Conservation (phyloP, 257 asterid species). For the Capsicum chinense region DNA sequence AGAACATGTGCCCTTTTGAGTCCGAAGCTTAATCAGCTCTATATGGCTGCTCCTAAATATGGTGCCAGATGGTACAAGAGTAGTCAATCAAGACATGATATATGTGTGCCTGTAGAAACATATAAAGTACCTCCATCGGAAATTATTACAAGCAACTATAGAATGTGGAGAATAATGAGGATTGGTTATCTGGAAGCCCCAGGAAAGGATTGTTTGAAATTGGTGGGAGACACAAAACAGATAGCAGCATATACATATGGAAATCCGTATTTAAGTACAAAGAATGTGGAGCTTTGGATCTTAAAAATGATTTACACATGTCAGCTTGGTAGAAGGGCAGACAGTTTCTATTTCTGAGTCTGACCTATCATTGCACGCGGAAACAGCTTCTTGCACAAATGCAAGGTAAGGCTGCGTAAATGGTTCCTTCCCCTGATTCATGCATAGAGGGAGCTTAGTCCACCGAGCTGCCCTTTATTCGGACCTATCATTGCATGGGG, state of each 20-base stretch:
- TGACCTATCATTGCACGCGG: slow-evolving; percentile 2
- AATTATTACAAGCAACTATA: background rate
- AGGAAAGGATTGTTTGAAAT: slow-evolving; percentile 18
- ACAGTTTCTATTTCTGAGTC: background rate
- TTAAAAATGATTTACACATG: background rate
- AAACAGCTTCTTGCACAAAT: background rate
- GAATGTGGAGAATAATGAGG: slow-evolving; percentile 16
- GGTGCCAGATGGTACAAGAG: slow-evolving; percentile 3
- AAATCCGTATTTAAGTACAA: background rate
- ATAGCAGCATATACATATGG: slow-evolving; percentile 2
- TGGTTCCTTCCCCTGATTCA: background rate
- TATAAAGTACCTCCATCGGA: no score
- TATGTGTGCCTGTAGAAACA: background rate
- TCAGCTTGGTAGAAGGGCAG: background rate
- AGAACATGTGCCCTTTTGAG: slow-evolving; percentile 8
- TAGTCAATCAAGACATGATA: background rate
- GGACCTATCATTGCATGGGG: slow-evolving; percentile 24
- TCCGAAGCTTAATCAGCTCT: background rate
- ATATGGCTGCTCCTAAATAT: background rate
- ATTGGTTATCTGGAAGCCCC: background rate
- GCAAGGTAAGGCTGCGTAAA: background rate
- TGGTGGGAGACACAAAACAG: background rate
- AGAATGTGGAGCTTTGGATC: slow-evolving; percentile 26
- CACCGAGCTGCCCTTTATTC: background rate
- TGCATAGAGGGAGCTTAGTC: background rate